These are phyloP conservation scores for Pichia sp. DNA, from an alignment of 1,139 yeast species.

Conservation along the genomic window DNA sequence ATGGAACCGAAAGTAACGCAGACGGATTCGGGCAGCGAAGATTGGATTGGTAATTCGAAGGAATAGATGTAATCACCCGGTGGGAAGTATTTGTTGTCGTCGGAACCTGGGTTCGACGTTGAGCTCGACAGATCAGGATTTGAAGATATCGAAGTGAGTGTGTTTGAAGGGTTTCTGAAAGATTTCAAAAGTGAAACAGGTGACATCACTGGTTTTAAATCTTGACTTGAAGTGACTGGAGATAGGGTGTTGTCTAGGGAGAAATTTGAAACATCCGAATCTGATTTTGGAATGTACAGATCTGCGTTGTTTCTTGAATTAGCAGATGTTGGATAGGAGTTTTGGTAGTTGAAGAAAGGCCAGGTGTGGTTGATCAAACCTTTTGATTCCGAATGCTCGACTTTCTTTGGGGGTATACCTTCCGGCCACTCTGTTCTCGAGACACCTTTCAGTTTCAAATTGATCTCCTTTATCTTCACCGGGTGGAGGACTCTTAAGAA, in stretches of 20 bases:
- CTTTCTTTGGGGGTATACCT: slow-evolving; percentile 90
- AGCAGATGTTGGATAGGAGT: slow-evolving; percentile 26
- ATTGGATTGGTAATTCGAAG: slow-evolving; percentile 85
- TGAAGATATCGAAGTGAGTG: slow-evolving; percentile 23
- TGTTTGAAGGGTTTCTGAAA: slow-evolving; percentile 14
- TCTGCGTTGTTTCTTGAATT: slow-evolving; percentile 58
- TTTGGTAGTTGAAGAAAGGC: slow-evolving; percentile 69
- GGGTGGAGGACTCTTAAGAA: slow-evolving; percentile 72
- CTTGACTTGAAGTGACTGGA: slow-evolving; percentile 27
- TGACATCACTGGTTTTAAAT: slow-evolving; percentile 29
- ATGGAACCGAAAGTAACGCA: slow-evolving; percentile 82
- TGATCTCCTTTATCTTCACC: slow-evolving; percentile 68
- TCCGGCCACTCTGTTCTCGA: slow-evolving; percentile 98
- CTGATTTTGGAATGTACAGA: slow-evolving; percentile 38
- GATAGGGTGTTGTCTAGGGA: slow-evolving; percentile 34
- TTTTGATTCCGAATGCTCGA: slow-evolving; percentile 59
- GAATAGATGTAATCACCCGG: slow-evolving; percentile 93
- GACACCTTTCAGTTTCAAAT: slow-evolving; percentile 64
- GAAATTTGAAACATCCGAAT: slow-evolving; percentile 32
- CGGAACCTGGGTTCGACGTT: slow-evolving; percentile 18
- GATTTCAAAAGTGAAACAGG: slow-evolving; percentile 37
- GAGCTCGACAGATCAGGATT: not conserved
- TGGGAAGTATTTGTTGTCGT: slow-evolving; percentile 43
- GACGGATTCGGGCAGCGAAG: slow-evolving; percentile 80
- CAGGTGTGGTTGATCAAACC: slow-evolving; percentile 80